Base-by-base conservation (phyloP, 495 filamentous ascomycete genomes). In the Trichoderma virens region DNA sequence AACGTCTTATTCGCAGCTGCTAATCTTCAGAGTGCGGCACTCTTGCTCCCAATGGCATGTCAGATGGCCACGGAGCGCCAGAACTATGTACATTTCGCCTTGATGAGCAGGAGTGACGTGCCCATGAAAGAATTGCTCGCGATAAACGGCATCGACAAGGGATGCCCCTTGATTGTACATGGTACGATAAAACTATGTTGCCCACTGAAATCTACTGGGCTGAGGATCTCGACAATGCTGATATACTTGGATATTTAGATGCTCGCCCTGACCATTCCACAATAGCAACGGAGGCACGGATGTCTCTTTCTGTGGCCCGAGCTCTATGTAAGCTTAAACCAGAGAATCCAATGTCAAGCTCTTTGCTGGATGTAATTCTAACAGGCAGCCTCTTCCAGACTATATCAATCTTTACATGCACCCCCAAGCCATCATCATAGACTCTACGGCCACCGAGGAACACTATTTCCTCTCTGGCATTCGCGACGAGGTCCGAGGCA, bases 1-100 rank as follows among this genome's bases (percentile, higher is more conserved):
- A 86, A 86, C 65, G 73, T 88, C 0, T 68, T 88, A 6, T 87
- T 87, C 65, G 83, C 81, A 5, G 77, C 82, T 0, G 82, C 84
- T 0, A 85, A 75, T 43, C 73, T 86, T 51, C 75, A 82, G 67
- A 87, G 85, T 65, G 79, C 79, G 3, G 73, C 82, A 0, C 70
- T 74, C 31, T 68, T 88, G 23, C 68, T 88, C n/a, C 85, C 85
- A 3, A 73, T 86, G 70, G 83, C 83, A 0, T 88, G 85, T 65
- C 77, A 83, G 67, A 88, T 88, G 85, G 81, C 77, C 9, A 66
- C 67, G 30, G 79, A 79, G 71, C 71, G 80, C 62, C 76, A 80
- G 70, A 87, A 79, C 64, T 79, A 80, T 61, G 85, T 88, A 2
- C 85, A 88, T 63, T 79, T 86, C 70, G 82, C 78, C 1, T 68